Conservation (phyloP, 148 eudicot genomes). For the Rhododendron kiyosumense region DNA sequence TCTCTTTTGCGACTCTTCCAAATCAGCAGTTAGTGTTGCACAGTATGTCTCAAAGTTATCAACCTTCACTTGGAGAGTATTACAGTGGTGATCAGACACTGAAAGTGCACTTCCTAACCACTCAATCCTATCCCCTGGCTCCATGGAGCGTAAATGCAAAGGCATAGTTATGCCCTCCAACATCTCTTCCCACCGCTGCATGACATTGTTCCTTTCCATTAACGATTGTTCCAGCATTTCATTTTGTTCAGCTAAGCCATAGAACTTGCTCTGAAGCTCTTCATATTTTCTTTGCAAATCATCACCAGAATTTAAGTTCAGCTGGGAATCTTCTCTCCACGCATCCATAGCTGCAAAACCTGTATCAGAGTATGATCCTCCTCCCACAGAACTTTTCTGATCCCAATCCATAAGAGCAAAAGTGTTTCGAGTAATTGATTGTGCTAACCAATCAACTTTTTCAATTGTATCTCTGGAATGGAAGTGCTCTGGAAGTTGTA, state of each 20-base stretch:
- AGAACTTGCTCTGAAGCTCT: constrained; percentile 78
- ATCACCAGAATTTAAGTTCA: constrained; percentile 41
- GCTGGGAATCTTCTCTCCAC: constrained; percentile 56
- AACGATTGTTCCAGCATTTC: constrained; percentile 96
- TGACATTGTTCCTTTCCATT: constrained; percentile 83
- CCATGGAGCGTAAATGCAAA: constrained; percentile 71
- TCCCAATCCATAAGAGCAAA: constrained; percentile 59
- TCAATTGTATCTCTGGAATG: constrained; percentile 73
- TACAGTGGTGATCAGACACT: constrained; percentile 64
- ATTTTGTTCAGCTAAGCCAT: constrained; percentile 93
- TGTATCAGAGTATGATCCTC: constrained; percentile 59
- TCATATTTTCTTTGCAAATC: constrained; percentile 69
- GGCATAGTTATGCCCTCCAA: constrained; percentile 78
- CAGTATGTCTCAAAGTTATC: constrained; percentile 50
- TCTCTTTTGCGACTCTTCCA: constrained; percentile 59
- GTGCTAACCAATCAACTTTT: constrained; percentile 90
- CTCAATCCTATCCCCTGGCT: constrained; percentile 92
- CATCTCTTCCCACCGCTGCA: constrained; percentile 92
- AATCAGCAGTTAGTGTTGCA: constrained; percentile 49
- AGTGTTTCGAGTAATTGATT: constrained; percentile 54
- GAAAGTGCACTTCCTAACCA: constrained; percentile 83
- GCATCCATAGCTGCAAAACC: constrained; percentile 51
- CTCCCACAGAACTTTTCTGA: constrained; percentile 59
- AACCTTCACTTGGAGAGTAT: constrained; percentile 82
- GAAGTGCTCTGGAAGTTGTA: constrained; percentile 86